These are phyloP conservation scores for Wickerhamomyces queroliae DNA, from an alignment of 805 yeast species.

Conservation along the genomic window DNA sequence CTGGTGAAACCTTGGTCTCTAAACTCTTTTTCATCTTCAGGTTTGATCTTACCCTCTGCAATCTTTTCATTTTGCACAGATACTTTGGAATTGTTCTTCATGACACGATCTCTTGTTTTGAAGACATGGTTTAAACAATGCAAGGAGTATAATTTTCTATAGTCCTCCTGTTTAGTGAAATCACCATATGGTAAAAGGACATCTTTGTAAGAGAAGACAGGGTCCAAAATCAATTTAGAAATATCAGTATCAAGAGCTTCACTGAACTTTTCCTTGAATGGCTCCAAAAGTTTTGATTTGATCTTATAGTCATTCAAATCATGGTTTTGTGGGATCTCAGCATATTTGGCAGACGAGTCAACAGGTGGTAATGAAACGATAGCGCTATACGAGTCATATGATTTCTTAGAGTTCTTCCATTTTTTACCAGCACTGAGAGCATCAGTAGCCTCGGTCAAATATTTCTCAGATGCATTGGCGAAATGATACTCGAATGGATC, in stretches of 20 bases:
- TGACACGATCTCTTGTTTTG: constrained; percentile 81
- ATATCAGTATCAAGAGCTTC: constrained; percentile 29
- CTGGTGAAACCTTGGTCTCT: constrained; percentile 95
- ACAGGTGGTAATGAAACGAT: constrained; percentile 22
- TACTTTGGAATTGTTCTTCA: constrained; percentile 67
- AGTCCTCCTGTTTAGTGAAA: constrained; percentile 41
- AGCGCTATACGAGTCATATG: constrained; percentile 13
- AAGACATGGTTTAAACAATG: constrained; percentile 79
- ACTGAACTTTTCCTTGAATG: constrained; percentile 18
- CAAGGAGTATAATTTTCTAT: constrained; percentile 58
- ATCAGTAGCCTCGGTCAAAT: constrained; percentile 31
- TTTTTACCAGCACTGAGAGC: constrained; percentile 22
- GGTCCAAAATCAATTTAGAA: constrained; percentile 51
- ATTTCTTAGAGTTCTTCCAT: constrained; percentile 21
- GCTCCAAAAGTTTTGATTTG: constrained; percentile 35
- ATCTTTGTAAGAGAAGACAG: constrained; percentile 72
- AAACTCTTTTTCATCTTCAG: constrained; percentile 49
- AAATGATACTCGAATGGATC: constrained; percentile 84
- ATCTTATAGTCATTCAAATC: constrained; percentile 33
- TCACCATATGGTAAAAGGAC: constrained; percentile 52
- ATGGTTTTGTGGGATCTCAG: constrained; percentile 16
- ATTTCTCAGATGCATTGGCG: constrained; percentile 35
- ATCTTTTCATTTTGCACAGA: constrained; percentile 35
- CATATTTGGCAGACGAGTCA: constrained; percentile 10
- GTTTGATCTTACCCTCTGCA: constrained; percentile 27